Percentiles rank a stretch among this genome's conserved stretches.
Conservation (phyloP, 495 filamentous ascomycete species). For the Rhypophila decipiens region DNA sequence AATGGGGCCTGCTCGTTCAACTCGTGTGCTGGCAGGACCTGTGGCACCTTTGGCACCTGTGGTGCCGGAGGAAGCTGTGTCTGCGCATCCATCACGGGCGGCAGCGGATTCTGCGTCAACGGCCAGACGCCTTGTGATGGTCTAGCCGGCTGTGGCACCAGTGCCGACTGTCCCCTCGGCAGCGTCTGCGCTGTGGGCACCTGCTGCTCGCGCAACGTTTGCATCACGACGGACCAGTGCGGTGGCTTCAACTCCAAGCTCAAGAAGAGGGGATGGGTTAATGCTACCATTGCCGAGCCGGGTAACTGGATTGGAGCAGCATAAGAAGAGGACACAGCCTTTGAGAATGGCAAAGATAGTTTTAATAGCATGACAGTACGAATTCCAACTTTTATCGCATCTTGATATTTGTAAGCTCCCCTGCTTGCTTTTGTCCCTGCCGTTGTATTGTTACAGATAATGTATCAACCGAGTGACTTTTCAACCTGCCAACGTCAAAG, state of each 20-base stretch:
- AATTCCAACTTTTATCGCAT: too few species aligned
- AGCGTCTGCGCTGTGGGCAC: conserved; percentile 17
- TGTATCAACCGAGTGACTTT: too few species aligned
- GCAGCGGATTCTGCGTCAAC: conserved; percentile 17
- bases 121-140: conserved; percentile 15
- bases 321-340: too few species aligned
- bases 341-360: too few species aligned
- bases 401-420: too few species aligned
- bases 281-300: too few species aligned
- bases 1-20: conserved; percentile 17
- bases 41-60: conserved; percentile 24
- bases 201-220: conserved; percentile 18
- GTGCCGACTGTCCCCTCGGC: conserved; percentile 15
- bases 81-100: conserved; percentile 14
- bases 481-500: too few species aligned
- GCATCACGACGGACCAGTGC: conserved; percentile 14
- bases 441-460: too few species aligned
- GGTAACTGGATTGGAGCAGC: too few species aligned
- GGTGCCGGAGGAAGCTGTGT: conserved; percentile 12
- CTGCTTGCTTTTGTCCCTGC: too few species aligned
- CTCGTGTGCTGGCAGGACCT: conserved; percentile 13
- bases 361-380: too few species aligned
- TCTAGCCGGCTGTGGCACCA: conserved; percentile 13
- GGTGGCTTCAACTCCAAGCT: conserved; percentile 7
- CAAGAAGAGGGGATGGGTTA: neutral